These are phyloP conservation scores for Phytophthora capsici DNA, from an alignment of 352 stramenopile genomes.

Conservation along the genomic window DNA sequence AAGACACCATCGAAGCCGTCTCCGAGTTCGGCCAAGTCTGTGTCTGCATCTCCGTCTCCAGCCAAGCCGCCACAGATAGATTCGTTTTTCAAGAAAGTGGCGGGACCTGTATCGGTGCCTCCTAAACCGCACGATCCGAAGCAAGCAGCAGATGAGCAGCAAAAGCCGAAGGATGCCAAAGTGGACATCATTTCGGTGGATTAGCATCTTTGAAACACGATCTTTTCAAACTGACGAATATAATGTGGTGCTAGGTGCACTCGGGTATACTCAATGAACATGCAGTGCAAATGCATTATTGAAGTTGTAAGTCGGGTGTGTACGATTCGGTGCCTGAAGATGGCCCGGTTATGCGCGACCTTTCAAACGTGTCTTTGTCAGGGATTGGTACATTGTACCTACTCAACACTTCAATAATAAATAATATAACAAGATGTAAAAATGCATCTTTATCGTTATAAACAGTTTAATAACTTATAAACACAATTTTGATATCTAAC, in stretches of 20 bases:
- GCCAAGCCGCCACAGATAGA: slow-evolving; percentile 37
- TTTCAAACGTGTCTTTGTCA: too few relatives aligned
- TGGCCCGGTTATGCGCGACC: too few relatives aligned
- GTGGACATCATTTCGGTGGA: slow-evolving; percentile 39
- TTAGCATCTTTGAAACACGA: slow-evolving; percentile 12
- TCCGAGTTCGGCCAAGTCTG: slow-evolving; percentile 5
- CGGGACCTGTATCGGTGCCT: slow-evolving; percentile 1
- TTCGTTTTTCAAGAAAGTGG: slow-evolving; percentile 43
- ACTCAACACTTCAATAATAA: too few relatives aligned
- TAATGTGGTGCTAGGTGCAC: slow-evolving; percentile 3
- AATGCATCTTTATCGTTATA: too few relatives aligned
- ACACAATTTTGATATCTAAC: too few relatives aligned
- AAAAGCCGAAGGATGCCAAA: slow-evolving; percentile 14
- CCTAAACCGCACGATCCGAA: slow-evolving; percentile 5
- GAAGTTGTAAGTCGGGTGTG: neutral
- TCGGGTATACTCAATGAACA: neutral
- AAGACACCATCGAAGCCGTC: slow-evolving; percentile 19
- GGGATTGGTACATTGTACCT: too few relatives aligned
- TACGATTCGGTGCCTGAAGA: too few relatives aligned
- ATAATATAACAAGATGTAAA: too few relatives aligned
- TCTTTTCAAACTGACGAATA: slow-evolving; percentile 20
- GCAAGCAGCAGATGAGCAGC: slow-evolving; percentile 7
- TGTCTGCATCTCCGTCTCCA: slow-evolving; percentile 18
- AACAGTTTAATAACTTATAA: too few relatives aligned
- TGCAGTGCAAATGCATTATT: slow-evolving; percentile 10